Conservation (phyloP, 306 rosid species). For the Argentina anserina region DNA sequence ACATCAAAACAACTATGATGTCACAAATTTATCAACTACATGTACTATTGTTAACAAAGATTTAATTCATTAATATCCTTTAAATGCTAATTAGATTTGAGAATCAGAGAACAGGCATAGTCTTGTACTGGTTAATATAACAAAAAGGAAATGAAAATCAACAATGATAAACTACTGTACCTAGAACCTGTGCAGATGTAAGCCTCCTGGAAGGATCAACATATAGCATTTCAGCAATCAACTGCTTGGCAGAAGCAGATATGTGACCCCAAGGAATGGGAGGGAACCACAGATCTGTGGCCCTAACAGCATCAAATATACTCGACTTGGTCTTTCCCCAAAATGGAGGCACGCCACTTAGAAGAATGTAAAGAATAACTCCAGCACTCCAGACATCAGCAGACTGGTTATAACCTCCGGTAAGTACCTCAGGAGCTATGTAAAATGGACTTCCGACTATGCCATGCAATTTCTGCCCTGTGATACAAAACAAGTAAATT, state of each 20-base stretch:
- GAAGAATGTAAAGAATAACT: slow-evolving; percentile 73
- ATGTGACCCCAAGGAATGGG: slow-evolving; percentile 56
- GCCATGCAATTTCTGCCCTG: slow-evolving; percentile 76
- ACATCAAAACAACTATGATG: not conserved
- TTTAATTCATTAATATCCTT: not conserved
- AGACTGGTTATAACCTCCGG: slow-evolving; percentile 74
- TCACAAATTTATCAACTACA: not conserved
- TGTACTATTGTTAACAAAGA: not conserved
- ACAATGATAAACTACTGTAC: slow-evolving; percentile 28
- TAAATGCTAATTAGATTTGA: not conserved
- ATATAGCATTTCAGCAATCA: slow-evolving; percentile 63
- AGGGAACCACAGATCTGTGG: slow-evolving; percentile 63
- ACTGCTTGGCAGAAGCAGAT: slow-evolving; percentile 57
- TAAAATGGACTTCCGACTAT: slow-evolving; percentile 87
- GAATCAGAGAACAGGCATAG: not conserved
- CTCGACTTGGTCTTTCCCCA: slow-evolving; percentile 80
- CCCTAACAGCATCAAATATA: slow-evolving; percentile 76
- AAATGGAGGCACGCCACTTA: slow-evolving; percentile 76
- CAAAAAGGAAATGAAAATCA: not conserved
- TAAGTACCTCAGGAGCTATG: slow-evolving; percentile 79
- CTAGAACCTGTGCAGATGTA: slow-evolving; percentile 67
- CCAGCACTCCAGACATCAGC: slow-evolving; percentile 90
- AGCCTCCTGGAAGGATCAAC: slow-evolving; percentile 66
- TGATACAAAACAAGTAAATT: slow-evolving; percentile 25
- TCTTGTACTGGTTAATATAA: not conserved